Evolutionary conservation across 768 basidiomycete genomes (phyloP).

Genomic region (Boletus tylopilopsis): DNA sequence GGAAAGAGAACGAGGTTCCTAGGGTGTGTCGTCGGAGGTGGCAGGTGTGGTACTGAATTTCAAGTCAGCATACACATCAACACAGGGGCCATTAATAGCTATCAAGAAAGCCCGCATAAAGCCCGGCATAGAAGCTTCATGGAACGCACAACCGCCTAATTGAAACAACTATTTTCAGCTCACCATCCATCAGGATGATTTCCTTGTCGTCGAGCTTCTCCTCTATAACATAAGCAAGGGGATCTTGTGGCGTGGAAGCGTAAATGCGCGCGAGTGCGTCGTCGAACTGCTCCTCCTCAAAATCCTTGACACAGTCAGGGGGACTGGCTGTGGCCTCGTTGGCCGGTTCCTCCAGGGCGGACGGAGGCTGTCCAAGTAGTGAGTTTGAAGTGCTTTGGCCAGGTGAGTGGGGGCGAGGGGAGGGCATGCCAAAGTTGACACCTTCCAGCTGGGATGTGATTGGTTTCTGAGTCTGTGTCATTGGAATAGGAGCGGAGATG

Average conservation of each 20-base stretch:
- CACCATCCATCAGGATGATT: constrained; percentile 56
- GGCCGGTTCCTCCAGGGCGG: constrained; percentile 2
- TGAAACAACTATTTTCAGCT: constrained; percentile 13
- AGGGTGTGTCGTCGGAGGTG: constrained; percentile 48
- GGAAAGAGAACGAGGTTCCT: constrained; percentile 34
- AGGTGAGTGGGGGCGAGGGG: constrained; percentile 19
- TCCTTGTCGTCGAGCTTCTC: constrained; percentile 54
- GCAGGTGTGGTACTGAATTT: constrained; percentile 50
- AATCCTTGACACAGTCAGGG: neutral
- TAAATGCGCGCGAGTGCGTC: constrained; percentile 34
- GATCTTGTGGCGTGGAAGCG: constrained; percentile 20
- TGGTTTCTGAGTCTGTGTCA: constrained; percentile 17
- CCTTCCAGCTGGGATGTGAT: constrained; percentile 17
- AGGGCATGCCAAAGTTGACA: constrained; percentile 16
- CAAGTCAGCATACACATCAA: constrained; percentile 16
- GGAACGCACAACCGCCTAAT: constrained; percentile 12
- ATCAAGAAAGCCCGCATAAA: constrained; percentile 22
- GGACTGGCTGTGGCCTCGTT: neutral
- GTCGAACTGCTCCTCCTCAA: constrained; percentile 26
- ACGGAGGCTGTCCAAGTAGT: constrained; percentile 24
- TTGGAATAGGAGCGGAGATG: constrained; percentile 31
- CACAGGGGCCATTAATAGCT: constrained; percentile 19
- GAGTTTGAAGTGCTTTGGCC: constrained; percentile 16
- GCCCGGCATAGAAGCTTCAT: constrained; percentile 13
- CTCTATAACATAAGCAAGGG: constrained; percentile 41